Evolutionary conservation across 2,329 filamentous ascomycete genomes (phyloP).

Genomic region (Phialophora expanda): DNA sequence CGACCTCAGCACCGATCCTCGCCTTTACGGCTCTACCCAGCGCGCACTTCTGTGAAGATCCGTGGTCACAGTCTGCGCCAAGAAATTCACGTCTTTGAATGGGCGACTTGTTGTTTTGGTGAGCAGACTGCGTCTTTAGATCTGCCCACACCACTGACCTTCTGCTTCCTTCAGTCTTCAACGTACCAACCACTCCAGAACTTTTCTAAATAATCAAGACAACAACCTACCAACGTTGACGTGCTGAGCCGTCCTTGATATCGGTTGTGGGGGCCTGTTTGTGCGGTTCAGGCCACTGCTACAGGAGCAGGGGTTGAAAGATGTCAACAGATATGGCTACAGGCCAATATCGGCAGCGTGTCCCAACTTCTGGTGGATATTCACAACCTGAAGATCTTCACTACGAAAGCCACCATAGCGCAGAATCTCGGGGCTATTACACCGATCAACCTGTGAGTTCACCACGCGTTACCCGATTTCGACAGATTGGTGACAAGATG

Average conservation of each 20-base stretch:
- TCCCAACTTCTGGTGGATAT: constrained; percentile 27
- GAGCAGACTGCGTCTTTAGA: constrained; percentile 8
- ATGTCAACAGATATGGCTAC: constrained; percentile 34
- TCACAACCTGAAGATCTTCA: constrained; percentile 21
- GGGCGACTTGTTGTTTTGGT: constrained; percentile 14
- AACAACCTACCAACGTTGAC: not conserved
- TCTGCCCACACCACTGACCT: constrained; percentile 15
- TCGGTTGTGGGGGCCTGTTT: constrained; percentile 6
- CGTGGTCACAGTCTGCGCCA: not conserved
- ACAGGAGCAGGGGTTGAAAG: constrained; percentile 19
- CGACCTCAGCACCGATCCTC: not conserved
- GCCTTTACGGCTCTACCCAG: not conserved
- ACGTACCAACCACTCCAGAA: constrained; percentile 7
- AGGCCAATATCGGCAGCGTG: constrained; percentile 31
- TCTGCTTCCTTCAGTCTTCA: constrained; percentile 5
- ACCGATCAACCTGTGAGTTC: constrained; percentile 27
- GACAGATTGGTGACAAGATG: not conserved
- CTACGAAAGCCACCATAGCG: constrained; percentile 25
- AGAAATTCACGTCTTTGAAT: constrained; percentile 16
- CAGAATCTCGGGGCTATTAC: constrained; percentile 30
- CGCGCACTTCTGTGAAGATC: constrained; percentile 6
- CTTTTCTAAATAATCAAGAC: constrained; percentile 4
- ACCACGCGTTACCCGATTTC: constrained; percentile 5
- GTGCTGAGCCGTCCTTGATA: not conserved
- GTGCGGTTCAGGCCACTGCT: constrained; percentile 24